Conservation (phyloP, 208 protist genomes). For the Crithidia bombi region DNA sequence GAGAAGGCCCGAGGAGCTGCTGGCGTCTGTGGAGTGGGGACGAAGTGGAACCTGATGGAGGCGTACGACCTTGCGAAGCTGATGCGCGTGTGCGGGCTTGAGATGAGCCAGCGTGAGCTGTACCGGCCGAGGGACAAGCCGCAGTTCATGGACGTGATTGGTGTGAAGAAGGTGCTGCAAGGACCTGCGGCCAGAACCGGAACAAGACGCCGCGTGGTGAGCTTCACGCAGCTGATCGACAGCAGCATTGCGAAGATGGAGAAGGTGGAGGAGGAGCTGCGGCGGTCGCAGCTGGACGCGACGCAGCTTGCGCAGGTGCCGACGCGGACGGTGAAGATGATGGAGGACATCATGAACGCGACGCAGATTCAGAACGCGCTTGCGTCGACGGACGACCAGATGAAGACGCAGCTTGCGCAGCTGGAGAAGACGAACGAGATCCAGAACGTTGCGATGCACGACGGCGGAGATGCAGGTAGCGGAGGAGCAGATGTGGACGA, state of each 20-base stretch:
- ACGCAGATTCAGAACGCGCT: constrained; percentile 78
- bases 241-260: constrained; percentile 82
- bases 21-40: constrained; percentile 76
- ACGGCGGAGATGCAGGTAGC: constrained; percentile 86
- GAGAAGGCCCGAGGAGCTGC: constrained; percentile 78
- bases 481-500: constrained; percentile 87
- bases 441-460: constrained; percentile 79
- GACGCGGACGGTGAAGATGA: constrained; percentile 64
- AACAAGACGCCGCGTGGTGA: constrained; percentile 86
- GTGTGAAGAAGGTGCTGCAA: constrained; percentile 78
- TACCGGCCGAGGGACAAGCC: constrained; percentile 85
- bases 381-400: constrained; percentile 78
- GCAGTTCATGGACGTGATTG: constrained; percentile 84
- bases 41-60: constrained; percentile 85
- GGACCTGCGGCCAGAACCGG: constrained; percentile 75
- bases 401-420: constrained; percentile 79
- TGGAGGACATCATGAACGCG: constrained; percentile 85
- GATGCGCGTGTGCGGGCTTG: constrained; percentile 65
- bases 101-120: constrained; percentile 85
- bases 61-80: constrained; percentile 84
- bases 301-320: constrained; percentile 76
- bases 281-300: constrained; percentile 66
- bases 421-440: constrained; percentile 84
- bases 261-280: constrained; percentile 79
- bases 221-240: constrained; percentile 81